These are phyloP conservation scores for Pterocarpus santalinus DNA, from an alignment of 306 rosid genomes.

Conservation along the genomic window DNA sequence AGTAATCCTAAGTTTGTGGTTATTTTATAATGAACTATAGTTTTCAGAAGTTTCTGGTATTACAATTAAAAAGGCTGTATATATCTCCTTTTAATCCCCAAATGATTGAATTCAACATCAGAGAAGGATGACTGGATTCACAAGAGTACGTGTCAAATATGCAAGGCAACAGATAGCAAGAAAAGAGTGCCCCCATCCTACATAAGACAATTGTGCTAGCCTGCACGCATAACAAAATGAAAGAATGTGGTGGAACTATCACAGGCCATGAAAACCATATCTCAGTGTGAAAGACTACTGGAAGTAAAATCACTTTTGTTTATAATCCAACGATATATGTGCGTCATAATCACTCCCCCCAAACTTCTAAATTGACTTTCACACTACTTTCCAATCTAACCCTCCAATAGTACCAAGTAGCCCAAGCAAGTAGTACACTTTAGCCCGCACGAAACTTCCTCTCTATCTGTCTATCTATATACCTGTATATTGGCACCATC, in stretches of 20 bases:
- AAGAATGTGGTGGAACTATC: constrained; percentile 27
- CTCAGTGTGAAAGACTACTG: constrained; percentile 1
- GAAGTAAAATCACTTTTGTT: constrained; percentile 20
- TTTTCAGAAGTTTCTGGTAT: background rate
- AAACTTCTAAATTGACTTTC: constrained; percentile 24
- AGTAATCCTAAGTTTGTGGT: background rate
- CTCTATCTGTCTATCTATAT: constrained; percentile 3
- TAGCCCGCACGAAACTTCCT: constrained; percentile 55
- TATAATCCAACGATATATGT: background rate
- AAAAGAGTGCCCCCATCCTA: background rate
- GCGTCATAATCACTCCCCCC: constrained; percentile 37
- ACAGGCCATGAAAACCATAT: constrained; percentile 16
- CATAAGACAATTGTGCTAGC: background rate
- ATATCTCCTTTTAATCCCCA: background rate
- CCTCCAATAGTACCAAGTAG: constrained; percentile 16
- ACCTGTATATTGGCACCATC: background rate
- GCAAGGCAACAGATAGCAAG: background rate
- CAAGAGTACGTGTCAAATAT: constrained; percentile 17
- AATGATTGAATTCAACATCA: constrained; percentile 18
- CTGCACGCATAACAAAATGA: constrained; percentile 15
- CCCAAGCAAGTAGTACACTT: constrained; percentile 34
- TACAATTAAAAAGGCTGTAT: too few relatives aligned
- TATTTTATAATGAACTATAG: background rate
- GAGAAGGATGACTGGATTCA: background rate
- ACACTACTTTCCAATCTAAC: constrained; percentile 36